Conservation (phyloP, 2,329 filamentous ascomycete species). For the Ambrosiella xylebori region DNA sequence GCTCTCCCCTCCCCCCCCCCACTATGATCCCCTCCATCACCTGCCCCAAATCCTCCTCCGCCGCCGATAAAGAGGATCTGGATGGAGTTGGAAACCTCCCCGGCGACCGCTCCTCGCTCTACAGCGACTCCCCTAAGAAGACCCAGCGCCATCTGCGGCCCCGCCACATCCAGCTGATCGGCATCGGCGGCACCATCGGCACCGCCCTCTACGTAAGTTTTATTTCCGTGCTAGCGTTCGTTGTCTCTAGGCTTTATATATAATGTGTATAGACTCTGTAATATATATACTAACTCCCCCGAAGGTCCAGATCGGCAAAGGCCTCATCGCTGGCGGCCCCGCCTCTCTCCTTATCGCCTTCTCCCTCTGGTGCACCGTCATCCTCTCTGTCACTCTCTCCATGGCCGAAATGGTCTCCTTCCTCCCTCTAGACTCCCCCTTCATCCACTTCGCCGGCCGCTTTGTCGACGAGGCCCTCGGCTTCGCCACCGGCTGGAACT, state of each 20-base stretch:
- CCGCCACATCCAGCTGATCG: slow-evolving; percentile 39
- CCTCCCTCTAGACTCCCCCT: slow-evolving; percentile 58
- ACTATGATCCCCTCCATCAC: too few species aligned
- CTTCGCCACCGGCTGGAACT: slow-evolving; percentile 57
- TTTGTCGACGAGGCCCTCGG: slow-evolving; percentile 63
- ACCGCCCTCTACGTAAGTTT: slow-evolving; percentile 37
- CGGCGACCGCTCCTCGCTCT: not conserved
- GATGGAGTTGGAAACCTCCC: not conserved
- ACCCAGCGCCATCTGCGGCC: slow-evolving; percentile 37
- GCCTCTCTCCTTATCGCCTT: slow-evolving; percentile 42
- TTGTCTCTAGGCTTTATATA: not conserved
- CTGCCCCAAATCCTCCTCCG: too few species aligned
- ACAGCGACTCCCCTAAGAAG: slow-evolving; percentile 9
- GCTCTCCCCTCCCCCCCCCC: too few species aligned
- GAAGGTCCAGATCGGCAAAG: slow-evolving; percentile 33
- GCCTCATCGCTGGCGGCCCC: slow-evolving; percentile 41
- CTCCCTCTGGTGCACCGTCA: slow-evolving; percentile 41
- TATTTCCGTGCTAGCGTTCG: not conserved
- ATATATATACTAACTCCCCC: slow-evolving; percentile 8
- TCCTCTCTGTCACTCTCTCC: slow-evolving; percentile 40
- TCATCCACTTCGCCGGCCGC: slow-evolving; percentile 59
- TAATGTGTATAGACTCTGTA: not conserved
- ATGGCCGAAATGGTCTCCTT: slow-evolving; percentile 66
- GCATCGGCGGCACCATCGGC: slow-evolving; percentile 20
- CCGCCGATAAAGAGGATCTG: too few species aligned